Evolutionary conservation across 192 early-diverging fungal species (phyloP), one percentile per base, ranked within the genome.

Genomic region (Mycoemilia scoparia): DNA sequence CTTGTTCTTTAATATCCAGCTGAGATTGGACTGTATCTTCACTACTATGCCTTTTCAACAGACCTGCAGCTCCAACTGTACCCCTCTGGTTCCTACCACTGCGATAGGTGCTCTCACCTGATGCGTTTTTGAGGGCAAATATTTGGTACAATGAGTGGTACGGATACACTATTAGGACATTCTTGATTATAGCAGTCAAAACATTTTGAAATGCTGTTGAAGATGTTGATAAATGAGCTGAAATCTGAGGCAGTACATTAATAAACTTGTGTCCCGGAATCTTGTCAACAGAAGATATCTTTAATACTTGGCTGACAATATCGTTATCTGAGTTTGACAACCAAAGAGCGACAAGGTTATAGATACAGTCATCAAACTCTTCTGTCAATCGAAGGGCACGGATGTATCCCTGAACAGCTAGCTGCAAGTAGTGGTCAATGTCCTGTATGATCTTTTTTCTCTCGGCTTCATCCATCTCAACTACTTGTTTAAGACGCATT

Each of bases 111-210:
- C 45, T 31, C 1, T 43, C 51, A 35, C 55, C 47, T 31, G 54
- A 49, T 40, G 55, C 55, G 28, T 58, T 64, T 16, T 51, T 31
- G 42, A 64, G 41, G 3, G 61, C 55, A 44, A 64, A 58, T 44
- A 64, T 13, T 2, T 49, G 46, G 26, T 45, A 46, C 36, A 58
- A 32, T 7, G 38, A 48, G 15, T 64, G 61, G 28, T 51, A 54
- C 25, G 61, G 61, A 12, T 54, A 58, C 11, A 58, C 55, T 10
- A 47, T 33, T 13, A 48, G 40, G 55, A 64, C 58, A 0, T 53
- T 54, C 17, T 22, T 37, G 4, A 58, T 56, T 7, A 59, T 39
- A 11, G 29, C 39, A 22, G 27, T 29, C 7, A 58, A 27, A 0
- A 39, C 35, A 22, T 21, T 15, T 15, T 53, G 47, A 36, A 64